Conservation (phyloP, 805 yeast genomes). For the Candida gorgasii region DNA sequence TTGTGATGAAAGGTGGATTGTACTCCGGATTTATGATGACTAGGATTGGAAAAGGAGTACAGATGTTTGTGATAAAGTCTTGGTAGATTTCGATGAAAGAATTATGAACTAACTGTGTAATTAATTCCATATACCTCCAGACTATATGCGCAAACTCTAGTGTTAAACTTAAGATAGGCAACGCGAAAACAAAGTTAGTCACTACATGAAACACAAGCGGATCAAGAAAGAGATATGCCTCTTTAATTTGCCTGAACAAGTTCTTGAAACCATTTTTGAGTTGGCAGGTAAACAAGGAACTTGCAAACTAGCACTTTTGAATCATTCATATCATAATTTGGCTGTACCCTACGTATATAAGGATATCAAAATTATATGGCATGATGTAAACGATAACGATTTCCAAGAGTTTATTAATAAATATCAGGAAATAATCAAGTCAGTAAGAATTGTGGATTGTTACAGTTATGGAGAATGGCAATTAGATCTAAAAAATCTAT, state of each 20-base stretch:
- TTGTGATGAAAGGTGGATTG: conserved; percentile 27
- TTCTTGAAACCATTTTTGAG: conserved; percentile 10
- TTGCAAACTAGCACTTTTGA: conserved; percentile 18
- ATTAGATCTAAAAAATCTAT: conserved; percentile 25
- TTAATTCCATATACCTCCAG: conserved; percentile 2
- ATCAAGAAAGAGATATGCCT: background rate
- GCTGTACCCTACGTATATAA: conserved; percentile 17
- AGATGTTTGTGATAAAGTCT: conserved; percentile 1
- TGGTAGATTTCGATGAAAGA: conserved; percentile 1
- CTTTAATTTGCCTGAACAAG: conserved; percentile 14
- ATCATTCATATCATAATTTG: conserved; percentile 19
- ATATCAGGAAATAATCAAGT: conserved; percentile 17
- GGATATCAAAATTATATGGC: conserved; percentile 21
- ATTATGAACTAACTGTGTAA: background rate
- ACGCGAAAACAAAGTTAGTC: conserved; percentile 1
- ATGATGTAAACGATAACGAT: conserved; percentile 8
- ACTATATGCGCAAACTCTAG: background rate
- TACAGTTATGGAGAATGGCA: conserved; percentile 41
- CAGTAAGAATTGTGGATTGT: conserved; percentile 30
- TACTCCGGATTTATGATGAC: conserved; percentile 24
- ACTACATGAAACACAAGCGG: conserved; percentile 1
- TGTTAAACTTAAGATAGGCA: no score
- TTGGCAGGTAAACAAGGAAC: conserved; percentile 4
- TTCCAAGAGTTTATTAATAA: conserved; percentile 13
- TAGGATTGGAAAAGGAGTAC: conserved; percentile 16